Conservation (phyloP, 176 grass and related monocot species). For the Carex pumila region DNA sequence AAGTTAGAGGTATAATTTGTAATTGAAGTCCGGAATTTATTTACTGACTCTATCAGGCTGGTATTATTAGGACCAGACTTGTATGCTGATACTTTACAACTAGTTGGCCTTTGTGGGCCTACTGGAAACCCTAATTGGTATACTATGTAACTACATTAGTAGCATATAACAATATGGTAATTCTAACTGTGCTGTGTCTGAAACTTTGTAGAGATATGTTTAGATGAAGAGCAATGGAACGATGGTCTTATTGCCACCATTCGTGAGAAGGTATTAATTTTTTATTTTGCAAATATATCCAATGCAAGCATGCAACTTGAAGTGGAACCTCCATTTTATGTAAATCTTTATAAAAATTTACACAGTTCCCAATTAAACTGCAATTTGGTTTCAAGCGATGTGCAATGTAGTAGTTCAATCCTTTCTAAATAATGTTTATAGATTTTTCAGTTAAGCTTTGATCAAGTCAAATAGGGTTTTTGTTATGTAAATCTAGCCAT, state of each 20-base stretch:
- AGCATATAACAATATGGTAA: constrained; percentile 12
- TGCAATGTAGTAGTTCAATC: background rate
- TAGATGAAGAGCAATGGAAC: constrained; percentile 88
- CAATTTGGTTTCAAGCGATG: background rate
- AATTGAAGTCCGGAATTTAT: background rate
- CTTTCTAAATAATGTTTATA: background rate
- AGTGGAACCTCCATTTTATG: background rate
- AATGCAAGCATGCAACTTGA: background rate
- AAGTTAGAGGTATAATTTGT: background rate
- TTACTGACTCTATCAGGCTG: background rate
- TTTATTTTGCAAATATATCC: background rate
- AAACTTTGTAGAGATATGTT: constrained; percentile 52
- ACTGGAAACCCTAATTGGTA: constrained; percentile 13
- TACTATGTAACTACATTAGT: background rate
- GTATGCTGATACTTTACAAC: background rate
- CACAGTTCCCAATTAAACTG: background rate
- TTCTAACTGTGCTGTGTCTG: constrained; percentile 11
- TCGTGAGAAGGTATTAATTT: constrained; percentile 69
- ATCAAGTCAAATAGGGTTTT: background rate
- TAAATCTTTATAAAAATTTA: background rate
- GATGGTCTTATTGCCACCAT: constrained; percentile 92
- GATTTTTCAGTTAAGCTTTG: background rate
- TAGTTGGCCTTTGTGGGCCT: background rate
- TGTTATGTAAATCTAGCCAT: background rate
- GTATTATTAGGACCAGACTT: background rate